A percentile compares a stretch with the other conserved stretches of the same genome.
These are phyloP conservation scores for Euphorbia schlechtendalii DNA, from an alignment of 441 rosid genomes.

Conservation along the genomic window DNA sequence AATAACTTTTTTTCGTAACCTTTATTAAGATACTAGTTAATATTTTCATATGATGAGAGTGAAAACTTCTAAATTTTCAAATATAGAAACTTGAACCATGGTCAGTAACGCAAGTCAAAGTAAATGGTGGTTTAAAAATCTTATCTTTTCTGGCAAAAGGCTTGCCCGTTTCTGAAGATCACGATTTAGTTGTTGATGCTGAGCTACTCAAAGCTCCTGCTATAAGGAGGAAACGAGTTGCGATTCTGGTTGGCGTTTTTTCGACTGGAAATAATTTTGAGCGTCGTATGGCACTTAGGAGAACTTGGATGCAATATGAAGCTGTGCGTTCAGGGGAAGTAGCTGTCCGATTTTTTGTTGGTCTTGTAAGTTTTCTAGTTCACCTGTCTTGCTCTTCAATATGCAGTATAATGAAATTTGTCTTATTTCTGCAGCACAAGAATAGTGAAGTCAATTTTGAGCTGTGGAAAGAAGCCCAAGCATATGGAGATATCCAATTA, in stretches of 20 bases:
- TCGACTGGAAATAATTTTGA: constrained; percentile 89
- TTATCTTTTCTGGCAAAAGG: constrained; percentile 64
- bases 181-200: constrained; percentile 45
- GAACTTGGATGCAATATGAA: constrained; percentile 87
- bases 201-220: constrained; percentile 68
- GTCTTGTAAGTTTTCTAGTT: constrained; percentile 56
- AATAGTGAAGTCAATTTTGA: constrained; percentile 61
- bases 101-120: constrained; percentile 55
- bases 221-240: constrained; percentile 36
- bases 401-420: neutral
- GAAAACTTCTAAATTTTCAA: neutral
- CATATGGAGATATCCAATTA: constrained; percentile 74
- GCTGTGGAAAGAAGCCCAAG: constrained; percentile 87
- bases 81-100: constrained; percentile 83
- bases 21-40: constrained; percentile 6
- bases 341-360: constrained; percentile 86
- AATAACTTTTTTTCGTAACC: constrained; percentile 19
- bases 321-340: constrained; percentile 65
- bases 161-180: constrained; percentile 68
- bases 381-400: constrained; percentile 1
- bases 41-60: constrained; percentile 13
- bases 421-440: constrained; percentile 49
- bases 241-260: constrained; percentile 73
- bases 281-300: constrained; percentile 88
- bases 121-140: constrained; percentile 51